phyloP scores from a whole-genome alignment of 768 basidiomycete species.

The Phanerodontia chrysosporium region DNA sequence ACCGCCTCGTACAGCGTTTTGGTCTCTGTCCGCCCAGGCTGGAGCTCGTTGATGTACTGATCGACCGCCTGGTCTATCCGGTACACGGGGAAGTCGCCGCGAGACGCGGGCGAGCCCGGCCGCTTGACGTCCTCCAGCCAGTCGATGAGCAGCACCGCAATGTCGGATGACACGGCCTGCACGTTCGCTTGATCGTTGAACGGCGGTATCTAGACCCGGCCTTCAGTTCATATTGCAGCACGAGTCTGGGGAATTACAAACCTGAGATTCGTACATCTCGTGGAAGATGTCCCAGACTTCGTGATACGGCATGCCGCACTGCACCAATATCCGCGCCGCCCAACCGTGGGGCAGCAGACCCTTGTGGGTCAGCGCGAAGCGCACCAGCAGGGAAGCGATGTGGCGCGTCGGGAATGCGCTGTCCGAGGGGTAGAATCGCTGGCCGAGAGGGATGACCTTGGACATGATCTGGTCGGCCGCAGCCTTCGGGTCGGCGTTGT shows the following conservation, averaged over 20 bases:
- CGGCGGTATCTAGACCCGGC: constrained; percentile 58
- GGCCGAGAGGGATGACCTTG: constrained; percentile 67
- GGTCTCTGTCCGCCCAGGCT: constrained; percentile 58
- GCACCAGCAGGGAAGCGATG: constrained; percentile 70
- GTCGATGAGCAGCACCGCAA: constrained; percentile 73
- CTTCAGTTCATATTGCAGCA: neutral
- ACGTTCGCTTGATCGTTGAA: constrained; percentile 80
- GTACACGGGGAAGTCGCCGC: constrained; percentile 72
- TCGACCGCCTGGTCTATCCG: constrained; percentile 71
- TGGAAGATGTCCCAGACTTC: constrained; percentile 86
- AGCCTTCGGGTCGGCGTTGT: constrained; percentile 48
- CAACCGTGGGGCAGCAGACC: constrained; percentile 67
- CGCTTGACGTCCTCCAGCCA: constrained; percentile 78
- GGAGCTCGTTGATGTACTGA: constrained; percentile 69
- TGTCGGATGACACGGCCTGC: constrained; percentile 76
- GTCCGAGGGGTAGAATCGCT: constrained; percentile 88
- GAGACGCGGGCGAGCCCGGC: constrained; percentile 59
- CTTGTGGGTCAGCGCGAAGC: constrained; percentile 62
- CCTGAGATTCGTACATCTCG: constrained; percentile 72
- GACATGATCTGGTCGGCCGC: constrained; percentile 61
- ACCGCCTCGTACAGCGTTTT: constrained; percentile 62
- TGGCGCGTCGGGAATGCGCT: constrained; percentile 84
- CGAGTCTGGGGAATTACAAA: constrained; percentile 28
- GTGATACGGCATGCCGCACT: constrained; percentile 76
- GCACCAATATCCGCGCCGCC: constrained; percentile 73